Evolutionary conservation across 192 early-diverging fungal species (phyloP), one percentile per base, ranked within the genome.

Genomic region (Coemansia sp.): DNA sequence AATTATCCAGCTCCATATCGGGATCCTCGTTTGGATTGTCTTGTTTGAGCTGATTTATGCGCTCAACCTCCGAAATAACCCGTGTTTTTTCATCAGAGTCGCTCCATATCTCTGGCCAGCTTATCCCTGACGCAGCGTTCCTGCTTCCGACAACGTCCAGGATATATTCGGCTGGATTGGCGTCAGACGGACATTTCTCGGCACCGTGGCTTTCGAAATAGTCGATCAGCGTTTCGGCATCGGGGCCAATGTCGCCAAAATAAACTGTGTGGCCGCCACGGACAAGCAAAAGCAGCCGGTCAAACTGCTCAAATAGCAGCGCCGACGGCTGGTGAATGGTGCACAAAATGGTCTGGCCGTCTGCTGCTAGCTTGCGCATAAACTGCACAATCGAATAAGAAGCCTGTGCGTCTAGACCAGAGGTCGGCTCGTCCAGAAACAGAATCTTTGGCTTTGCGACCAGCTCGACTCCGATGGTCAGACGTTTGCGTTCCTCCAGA

Each of bases 401-500:
- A 8, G 90, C 80, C 71, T 94, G 92, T 2, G 88, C 86, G 71
- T 90, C 89, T 8, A 91, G 74, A 55, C 95, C 94, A 53, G 90
- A 91, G 7, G 92, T 95, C 51, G 94, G 94, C 66, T 91, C 94
- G 71, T 94, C 93, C 66, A 95, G 81, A 78, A 96, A 92, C n/a
- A 96, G 85, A n/a, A 91, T 70, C 60, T 88, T 85, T 9, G 90
- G 89, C 76, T 90, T 85, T 33, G 91, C 86, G 2, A 94, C 87
- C 18, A 96, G 85, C 72, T 96, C 92, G 51, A 90, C 83, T 64
- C 86, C 95, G 66, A 96, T 92, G 33, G 90, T 91, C 17, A 96
- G 84, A 38, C 93, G 88, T 67, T 93, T 90, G 74, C 91, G 91
- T 73, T 96, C 92, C 64, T 92, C 93, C 14, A 92, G 89, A 34